Evolutionary conservation across 2,329 filamentous ascomycete genomes (phyloP).

Genomic region (Fusarium lateritium): DNA sequence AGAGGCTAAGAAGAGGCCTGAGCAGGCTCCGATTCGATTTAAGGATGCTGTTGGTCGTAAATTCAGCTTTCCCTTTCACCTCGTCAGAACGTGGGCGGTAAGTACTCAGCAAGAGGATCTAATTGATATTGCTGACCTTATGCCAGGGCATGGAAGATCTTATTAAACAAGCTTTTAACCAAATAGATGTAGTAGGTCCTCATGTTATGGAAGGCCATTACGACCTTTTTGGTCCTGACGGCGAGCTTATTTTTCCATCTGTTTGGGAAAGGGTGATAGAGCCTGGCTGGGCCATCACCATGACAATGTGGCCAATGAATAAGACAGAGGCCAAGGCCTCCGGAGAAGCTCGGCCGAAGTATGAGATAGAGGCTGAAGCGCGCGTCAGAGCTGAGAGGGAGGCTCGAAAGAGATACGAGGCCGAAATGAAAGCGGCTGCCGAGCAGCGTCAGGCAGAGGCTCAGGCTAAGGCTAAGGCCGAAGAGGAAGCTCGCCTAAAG

Average conservation of each 20-base stretch:
- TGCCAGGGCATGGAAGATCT: slow-evolving; percentile 85
- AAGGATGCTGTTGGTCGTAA: slow-evolving; percentile 92
- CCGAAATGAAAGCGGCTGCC: slow-evolving; percentile 61
- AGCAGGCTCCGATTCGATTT: slow-evolving; percentile 85
- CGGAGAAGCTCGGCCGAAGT: too few relatives aligned
- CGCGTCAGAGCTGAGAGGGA: slow-evolving; percentile 54
- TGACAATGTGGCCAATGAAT: slow-evolving; percentile 71
- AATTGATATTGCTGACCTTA: slow-evolving; percentile 40
- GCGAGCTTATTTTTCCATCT: slow-evolving; percentile 82
- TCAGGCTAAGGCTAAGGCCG: slow-evolving; percentile 61
- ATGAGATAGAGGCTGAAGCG: slow-evolving; percentile 35
- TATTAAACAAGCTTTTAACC: slow-evolving; percentile 85
- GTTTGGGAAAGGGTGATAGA: slow-evolving; percentile 86
- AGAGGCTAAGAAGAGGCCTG: slow-evolving; percentile 66
- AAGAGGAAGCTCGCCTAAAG: slow-evolving; percentile 63
- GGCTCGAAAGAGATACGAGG: slow-evolving; percentile 63
- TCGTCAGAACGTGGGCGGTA: slow-evolving; percentile 88
- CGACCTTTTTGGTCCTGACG: slow-evolving; percentile 82
- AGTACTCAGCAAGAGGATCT: slow-evolving; percentile 50
- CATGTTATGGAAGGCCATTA: slow-evolving; percentile 84
- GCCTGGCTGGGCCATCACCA: slow-evolving; percentile 72
- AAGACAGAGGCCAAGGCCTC: too few relatives aligned
- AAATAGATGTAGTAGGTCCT: slow-evolving; percentile 81
- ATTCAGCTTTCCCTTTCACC: slow-evolving; percentile 89
- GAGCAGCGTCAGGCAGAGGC: slow-evolving; percentile 51